Base-by-base conservation (phyloP, 805 yeast species). In the Clavispora vitiphila region DNA sequence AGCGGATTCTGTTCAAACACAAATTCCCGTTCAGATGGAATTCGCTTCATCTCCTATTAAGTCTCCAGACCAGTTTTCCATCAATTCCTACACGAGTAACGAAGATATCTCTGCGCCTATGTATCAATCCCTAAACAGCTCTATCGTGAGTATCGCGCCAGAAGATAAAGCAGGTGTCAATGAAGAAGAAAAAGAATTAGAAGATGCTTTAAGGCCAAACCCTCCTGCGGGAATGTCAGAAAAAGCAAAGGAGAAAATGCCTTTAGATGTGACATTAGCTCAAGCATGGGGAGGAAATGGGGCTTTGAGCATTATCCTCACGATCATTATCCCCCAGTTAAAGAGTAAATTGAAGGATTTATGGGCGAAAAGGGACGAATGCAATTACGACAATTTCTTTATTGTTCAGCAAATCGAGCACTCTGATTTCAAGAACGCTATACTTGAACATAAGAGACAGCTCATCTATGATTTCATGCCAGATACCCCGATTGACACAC, bases 211-310 rank as follows among this genome's bases (percentile, higher is more conserved):
- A 38, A 58, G 76, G 40, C 80, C 85, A 5, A 65, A 57, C 20
- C 72, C 69, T 10, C 83, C 83, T 4, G 58, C 69, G 1, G 86
- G 87, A 3, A 79, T 81, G 86, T 76, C 86, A 0, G 51, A 55
- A 14, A 74, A 67, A 38, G 80, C 83, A 1, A 71, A 69, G 35
- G 75, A 77, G 12, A 81, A 82, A 47, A 60, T 69, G 24, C 78
- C 81, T 0, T 60, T 61, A 27, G 73, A 74, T 45, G 69, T 76
- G 3, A 71, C 81, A 3, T 54, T 81, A 31, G 64, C 66, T 23
- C 56, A 67, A 35, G 65, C 77, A 0, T 78, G 86, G 86, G 72
- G 78, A 15, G 86, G 86, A 1, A 70, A 55, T 48, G 74, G 74
- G 18, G 67, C 83, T 0, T 64, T 76, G 25, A 50, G 62, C 7